Base-by-base conservation (phyloP, 768 basidiomycete species). In the Macrolepiota albuminosa region DNA sequence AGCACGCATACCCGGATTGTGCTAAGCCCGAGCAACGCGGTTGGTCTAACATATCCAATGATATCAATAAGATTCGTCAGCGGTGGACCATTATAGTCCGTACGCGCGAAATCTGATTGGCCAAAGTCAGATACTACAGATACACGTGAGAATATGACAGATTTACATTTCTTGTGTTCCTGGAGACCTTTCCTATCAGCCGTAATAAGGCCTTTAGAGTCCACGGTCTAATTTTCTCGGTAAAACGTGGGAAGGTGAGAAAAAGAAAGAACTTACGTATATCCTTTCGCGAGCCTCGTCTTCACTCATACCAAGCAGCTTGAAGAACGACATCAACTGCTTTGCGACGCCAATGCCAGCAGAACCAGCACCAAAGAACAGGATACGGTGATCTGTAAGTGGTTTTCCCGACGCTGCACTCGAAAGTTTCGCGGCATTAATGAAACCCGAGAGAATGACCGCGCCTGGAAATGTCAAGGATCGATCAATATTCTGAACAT, bases 311-410 rank as follows among this genome's bases (percentile, higher is more conserved):
- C 89, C 88, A 45, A 81, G 74, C 64, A 89, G 72, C 54, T 81
- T 89, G 78, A 93, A 92, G 78, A 93, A 95, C 58, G 88, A 88
- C 70, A 85, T 77, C 33, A 91, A 77, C 69, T 95, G 92, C 73
- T 85, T 86, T 47, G 89, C 93, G 42, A 96, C 94, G 57, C 93
- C 94, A 54, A 95, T 88, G 48, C 93, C 93, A 8, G 91, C 89
- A 11, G 87, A 89, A 0, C 94, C 94, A 1, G 93, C 92, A n/a
- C 94, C 94, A 54, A 91, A 86, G 80, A 96, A 95, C 54, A 95
- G 78, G 66, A 95, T 89, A 48, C 84, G 83, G 66, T 95, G 93
- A 51, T 91, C 88, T 31, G 78, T 72, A 50, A 92, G 75, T 11
- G 88, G 77, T 51, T 58, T 78, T 72, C 79, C 71, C 78, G 83